Percentiles rank a stretch among this genome's conserved stretches.
These are phyloP conservation scores for Hanseniaspora lindneri DNA, from an alignment of 805 yeast species.

Conservation along the genomic window DNA sequence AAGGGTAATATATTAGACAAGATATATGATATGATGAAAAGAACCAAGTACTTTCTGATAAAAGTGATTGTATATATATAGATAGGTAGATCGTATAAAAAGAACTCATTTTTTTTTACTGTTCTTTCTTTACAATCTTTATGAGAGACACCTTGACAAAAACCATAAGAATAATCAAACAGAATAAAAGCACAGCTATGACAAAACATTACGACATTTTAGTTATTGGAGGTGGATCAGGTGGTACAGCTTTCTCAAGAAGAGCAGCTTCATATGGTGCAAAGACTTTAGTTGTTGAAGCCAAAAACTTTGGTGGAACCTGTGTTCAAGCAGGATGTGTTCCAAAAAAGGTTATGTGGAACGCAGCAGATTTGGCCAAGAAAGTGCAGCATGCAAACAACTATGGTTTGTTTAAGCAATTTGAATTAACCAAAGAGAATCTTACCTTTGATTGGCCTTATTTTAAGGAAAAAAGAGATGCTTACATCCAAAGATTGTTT, in stretches of 20 bases:
- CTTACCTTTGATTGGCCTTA: slow-evolving; percentile 68
- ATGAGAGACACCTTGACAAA: not conserved
- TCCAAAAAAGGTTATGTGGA: slow-evolving; percentile 98
- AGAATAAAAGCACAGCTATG: slow-evolving; percentile 32
- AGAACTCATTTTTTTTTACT: not conserved
- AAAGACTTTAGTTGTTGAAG: slow-evolving; percentile 70
- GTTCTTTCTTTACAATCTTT: not conserved
- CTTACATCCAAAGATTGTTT: slow-evolving; percentile 73
- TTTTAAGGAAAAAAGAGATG: slow-evolving; percentile 82
- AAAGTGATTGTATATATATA: no score
- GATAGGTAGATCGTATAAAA: not conserved
- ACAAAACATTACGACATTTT: slow-evolving; percentile 73
- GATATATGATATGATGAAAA: no score
- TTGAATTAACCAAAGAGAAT: slow-evolving; percentile 38
- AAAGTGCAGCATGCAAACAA: slow-evolving; percentile 62
- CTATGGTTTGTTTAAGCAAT: slow-evolving; percentile 63
- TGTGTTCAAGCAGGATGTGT: slow-evolving; percentile 99
- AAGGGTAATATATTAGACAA: no score
- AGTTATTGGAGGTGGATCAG: slow-evolving; percentile 98
- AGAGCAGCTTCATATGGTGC: slow-evolving; percentile 93
- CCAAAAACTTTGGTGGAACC: slow-evolving; percentile 83
- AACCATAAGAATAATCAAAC: not conserved
- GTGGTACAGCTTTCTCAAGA: slow-evolving; percentile 97
- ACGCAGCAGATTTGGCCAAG: slow-evolving; percentile 80
- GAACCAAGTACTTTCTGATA: no score